These are phyloP conservation scores for Wallemia ichthyophaga DNA, from an alignment of 1,284 basidiomycete species.

Conservation along the genomic window DNA sequence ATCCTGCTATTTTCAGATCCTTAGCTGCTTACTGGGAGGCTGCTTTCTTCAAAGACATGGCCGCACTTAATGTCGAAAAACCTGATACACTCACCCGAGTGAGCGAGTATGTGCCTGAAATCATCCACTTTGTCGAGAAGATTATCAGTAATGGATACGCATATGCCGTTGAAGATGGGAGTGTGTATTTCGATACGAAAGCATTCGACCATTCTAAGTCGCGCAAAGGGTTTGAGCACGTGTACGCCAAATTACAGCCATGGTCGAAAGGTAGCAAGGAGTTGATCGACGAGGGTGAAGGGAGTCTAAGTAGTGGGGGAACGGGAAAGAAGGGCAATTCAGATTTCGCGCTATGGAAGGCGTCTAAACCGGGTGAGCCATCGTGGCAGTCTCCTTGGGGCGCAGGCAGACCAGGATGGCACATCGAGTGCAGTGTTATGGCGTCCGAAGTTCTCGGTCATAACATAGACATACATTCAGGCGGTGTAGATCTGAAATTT, in stretches of 20 bases:
- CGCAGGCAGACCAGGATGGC: constrained; percentile 88
- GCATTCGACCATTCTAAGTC: constrained; percentile 41
- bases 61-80: constrained; percentile 46
- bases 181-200: constrained; percentile 79
- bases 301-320: constrained; percentile 34
- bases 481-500: constrained; percentile 86
- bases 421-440: constrained; percentile 99
- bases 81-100: constrained; percentile 83
- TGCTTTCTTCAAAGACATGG: constrained; percentile 80
- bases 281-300: constrained; percentile 76
- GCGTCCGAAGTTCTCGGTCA: constrained; percentile 71
- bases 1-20: constrained; percentile 56
- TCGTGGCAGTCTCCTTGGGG: constrained; percentile 95
- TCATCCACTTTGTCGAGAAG: constrained; percentile 57
- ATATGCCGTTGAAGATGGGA: constrained; percentile 50
- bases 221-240: constrained; percentile 19
- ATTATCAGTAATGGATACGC: constrained; percentile 73
- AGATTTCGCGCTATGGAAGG: constrained; percentile 97
- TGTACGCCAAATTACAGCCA: constrained; percentile 85
- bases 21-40: constrained; percentile 72
- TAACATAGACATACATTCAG: constrained; percentile 92
- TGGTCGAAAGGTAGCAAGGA: constrained; percentile 82
- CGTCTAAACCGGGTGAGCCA: constrained; percentile 89
- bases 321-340: constrained; percentile 26
- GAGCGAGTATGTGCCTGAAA: constrained; percentile 88